These are phyloP conservation scores for Penicillium bialowiezense DNA, from an alignment of 495 filamentous ascomycete genomes.

Conservation along the genomic window DNA sequence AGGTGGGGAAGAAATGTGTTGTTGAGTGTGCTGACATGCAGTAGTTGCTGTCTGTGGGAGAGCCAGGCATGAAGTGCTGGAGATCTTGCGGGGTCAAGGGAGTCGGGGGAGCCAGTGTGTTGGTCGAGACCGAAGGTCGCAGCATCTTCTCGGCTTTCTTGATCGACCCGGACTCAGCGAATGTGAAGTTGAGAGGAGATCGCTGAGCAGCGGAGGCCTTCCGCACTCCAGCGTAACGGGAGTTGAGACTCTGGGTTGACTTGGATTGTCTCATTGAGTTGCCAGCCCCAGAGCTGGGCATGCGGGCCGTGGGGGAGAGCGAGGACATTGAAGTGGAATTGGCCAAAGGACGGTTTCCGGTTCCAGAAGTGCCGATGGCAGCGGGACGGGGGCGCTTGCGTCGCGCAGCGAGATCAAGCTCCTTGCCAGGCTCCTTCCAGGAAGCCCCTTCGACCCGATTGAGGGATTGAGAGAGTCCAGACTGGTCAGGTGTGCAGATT, in stretches of 20 bases:
- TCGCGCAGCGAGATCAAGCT: conserved; percentile 52
- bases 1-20: conserved; percentile 38
- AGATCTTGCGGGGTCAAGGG: conserved; percentile 47
- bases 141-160: conserved; percentile 40
- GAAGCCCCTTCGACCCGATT: conserved; percentile 24
- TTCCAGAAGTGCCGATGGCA: conserved; percentile 46
- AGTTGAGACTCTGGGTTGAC: conserved; percentile 48
- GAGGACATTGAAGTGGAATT: conserved; percentile 43
- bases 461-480: conserved; percentile 25
- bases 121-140: conserved; percentile 37
- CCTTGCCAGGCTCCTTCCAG: conserved; percentile 43
- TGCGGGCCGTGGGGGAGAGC: conserved; percentile 35
- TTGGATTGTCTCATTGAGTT: conserved; percentile 52
- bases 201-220: conserved; percentile 50
- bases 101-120: conserved; percentile 44
- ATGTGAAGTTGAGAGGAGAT: conserved; percentile 52
- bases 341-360: conserved; percentile 34
- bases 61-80: conserved; percentile 41
- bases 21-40: conserved; percentile 40
- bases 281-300: conserved; percentile 33
- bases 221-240: conserved; percentile 49
- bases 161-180: conserved; percentile 44
- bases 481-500: conserved; percentile 27
- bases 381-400: conserved; percentile 54
- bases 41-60: conserved; percentile 38